These are phyloP conservation scores for Tricladium varicosporioides DNA, from an alignment of 2,329 filamentous ascomycete species.

Conservation along the genomic window DNA sequence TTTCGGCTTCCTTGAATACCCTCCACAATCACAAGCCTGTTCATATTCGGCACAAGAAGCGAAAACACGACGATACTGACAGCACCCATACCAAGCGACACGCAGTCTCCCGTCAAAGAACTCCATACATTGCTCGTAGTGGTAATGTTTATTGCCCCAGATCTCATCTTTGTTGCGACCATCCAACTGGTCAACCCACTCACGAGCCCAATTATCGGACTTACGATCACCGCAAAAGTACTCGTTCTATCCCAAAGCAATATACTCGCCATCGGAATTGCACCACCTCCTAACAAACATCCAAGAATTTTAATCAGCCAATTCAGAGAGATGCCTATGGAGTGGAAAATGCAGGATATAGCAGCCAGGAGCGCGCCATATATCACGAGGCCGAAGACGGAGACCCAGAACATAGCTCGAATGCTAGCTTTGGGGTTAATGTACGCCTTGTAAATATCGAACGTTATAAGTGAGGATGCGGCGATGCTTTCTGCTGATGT, in stretches of 20 bases:
- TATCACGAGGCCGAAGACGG: neutral
- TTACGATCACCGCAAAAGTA: neutral
- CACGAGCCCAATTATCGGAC: neutral
- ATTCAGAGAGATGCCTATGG: slow-evolving; percentile 2
- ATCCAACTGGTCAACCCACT: neutral
- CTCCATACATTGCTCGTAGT: neutral
- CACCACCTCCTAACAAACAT: neutral
- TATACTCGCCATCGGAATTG: neutral
- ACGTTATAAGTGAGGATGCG: slow-evolving; percentile 74
- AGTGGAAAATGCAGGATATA: slow-evolving; percentile 6
- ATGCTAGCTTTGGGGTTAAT: slow-evolving; percentile 3
- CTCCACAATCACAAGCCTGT: neutral
- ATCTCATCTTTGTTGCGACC: neutral
- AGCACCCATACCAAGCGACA: slow-evolving; percentile 1
- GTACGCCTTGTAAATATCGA: slow-evolving; percentile 57
- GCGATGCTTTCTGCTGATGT: slow-evolving; percentile 49
- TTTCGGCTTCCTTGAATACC: neutral
- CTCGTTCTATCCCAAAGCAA: neutral
- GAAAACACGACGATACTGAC: neutral
- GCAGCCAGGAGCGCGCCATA: neutral
- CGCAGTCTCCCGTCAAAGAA: slow-evolving; percentile 2
- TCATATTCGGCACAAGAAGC: neutral
- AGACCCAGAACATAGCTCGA: neutral
- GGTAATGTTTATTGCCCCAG: neutral
- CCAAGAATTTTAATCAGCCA: slow-evolving; percentile 3